These are phyloP conservation scores for Grigorovia jiainica DNA, from an alignment of 805 yeast genomes.

Conservation along the genomic window DNA sequence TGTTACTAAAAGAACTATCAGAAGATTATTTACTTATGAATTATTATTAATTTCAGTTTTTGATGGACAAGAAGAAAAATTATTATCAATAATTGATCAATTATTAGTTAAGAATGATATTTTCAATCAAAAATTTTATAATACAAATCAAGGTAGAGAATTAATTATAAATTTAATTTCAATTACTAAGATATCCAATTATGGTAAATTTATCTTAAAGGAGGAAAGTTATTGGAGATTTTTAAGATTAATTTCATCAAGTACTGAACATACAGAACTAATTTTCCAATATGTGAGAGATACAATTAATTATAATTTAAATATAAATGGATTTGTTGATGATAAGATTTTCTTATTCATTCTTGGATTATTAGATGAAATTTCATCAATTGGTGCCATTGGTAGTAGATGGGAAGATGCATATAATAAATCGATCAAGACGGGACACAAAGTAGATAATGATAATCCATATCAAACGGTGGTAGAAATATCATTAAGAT, in stretches of 20 bases:
- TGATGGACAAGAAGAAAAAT: slow-evolving; percentile 15
- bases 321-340: slow-evolving; percentile 25
- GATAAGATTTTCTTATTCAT: slow-evolving; percentile 51
- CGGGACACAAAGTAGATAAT: slow-evolving; percentile 36
- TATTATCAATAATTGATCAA: slow-evolving; percentile 21
- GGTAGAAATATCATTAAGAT: slow-evolving; percentile 49
- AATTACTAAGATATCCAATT: slow-evolving; percentile 19
- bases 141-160: slow-evolving; percentile 38
- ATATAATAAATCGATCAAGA: slow-evolving; percentile 34
- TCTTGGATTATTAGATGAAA: slow-evolving; percentile 65
- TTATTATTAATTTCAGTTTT: slow-evolving; percentile 20
- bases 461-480: slow-evolving; percentile 45
- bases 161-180: slow-evolving; percentile 36
- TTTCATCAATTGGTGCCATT: slow-evolving; percentile 71
- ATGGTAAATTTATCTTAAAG: slow-evolving; percentile 34
- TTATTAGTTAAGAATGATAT: slow-evolving; percentile 26
- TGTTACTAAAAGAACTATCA: slow-evolving; percentile 20
- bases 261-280: slow-evolving; percentile 32
- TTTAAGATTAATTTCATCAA: slow-evolving; percentile 39
- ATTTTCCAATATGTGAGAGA: slow-evolving; percentile 43
- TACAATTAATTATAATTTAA: slow-evolving; percentile 22
- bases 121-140: slow-evolving; percentile 23
- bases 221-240: slow-evolving; percentile 48
- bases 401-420: slow-evolving; percentile 73
- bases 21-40: slow-evolving; percentile 33